Evolutionary conservation across 164 flowering plant genomes (phyloP).

Genomic region (Stephania japonica): DNA sequence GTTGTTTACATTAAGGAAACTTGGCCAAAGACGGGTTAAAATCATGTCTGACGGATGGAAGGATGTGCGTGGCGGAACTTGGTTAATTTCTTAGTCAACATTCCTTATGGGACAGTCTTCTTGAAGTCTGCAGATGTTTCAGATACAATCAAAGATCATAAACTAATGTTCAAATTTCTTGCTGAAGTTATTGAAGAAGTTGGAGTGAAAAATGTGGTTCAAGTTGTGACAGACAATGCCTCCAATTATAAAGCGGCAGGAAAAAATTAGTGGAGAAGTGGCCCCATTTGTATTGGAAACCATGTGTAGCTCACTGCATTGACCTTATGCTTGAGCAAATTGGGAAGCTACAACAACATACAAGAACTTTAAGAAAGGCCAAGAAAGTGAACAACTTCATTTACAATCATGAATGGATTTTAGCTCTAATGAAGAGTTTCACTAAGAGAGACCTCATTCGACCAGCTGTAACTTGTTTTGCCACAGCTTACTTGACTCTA

Average conservation of each 20-base stretch:
- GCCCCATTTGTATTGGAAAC: not conserved
- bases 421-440: not conserved
- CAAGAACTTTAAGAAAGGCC: not conserved
- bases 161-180: not conserved
- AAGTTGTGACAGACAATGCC: not conserved
- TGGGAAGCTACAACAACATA: not conserved
- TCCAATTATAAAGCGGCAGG: not conserved
- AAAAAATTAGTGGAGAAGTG: not conserved
- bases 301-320: not conserved
- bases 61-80: not conserved
- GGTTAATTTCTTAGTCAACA: not conserved
- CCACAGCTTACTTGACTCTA: not conserved
- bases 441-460: not conserved
- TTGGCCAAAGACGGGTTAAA: not conserved
- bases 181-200: not conserved
- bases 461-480: not conserved
- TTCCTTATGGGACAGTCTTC: not conserved
- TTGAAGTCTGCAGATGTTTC: not conserved
- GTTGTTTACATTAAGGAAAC: not conserved
- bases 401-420: not conserved
- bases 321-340: not conserved
- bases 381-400: not conserved
- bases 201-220: not conserved
- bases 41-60: not conserved
- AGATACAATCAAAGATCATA: not conserved